Percentiles rank a stretch among this genome's conserved stretches.
phyloP scores from a whole-genome alignment of 2,329 filamentous ascomycete genomes.

The Ceratocystis alfenasii region DNA sequence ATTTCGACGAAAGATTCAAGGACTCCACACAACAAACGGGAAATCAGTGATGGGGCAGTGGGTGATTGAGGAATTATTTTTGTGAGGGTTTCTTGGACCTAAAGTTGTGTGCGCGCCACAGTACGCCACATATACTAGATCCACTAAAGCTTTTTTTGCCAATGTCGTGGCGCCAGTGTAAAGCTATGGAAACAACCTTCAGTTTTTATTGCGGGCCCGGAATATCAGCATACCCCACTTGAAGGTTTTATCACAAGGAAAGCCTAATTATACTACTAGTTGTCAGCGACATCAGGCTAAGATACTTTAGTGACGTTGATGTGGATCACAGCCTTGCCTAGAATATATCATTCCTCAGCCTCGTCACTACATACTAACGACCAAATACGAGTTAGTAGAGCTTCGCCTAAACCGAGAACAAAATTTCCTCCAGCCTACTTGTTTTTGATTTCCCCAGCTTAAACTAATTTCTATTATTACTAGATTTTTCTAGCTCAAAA shows the following conservation, averaged over 20 bases:
- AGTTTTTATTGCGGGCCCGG: too few species aligned
- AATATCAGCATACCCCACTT: too few species aligned
- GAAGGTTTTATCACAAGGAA: too few species aligned
- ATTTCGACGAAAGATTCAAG: constrained; percentile 21
- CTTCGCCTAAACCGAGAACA: not conserved
- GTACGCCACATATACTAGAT: constrained; percentile 2
- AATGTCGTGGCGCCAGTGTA: constrained; percentile 13
- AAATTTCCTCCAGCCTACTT: not conserved
- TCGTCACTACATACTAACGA: not conserved
- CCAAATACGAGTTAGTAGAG: not conserved
- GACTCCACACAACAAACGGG: constrained; percentile 21
- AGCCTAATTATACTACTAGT: not conserved
- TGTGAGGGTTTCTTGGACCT: constrained; percentile 22
- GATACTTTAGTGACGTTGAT: not conserved
- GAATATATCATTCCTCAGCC: constrained; percentile 9
- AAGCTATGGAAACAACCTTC: too few species aligned
- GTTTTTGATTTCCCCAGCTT: not conserved
- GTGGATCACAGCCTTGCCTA: constrained; percentile 9
- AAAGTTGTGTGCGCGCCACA: constrained; percentile 22
- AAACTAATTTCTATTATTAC: not conserved
- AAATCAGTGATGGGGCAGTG: constrained; percentile 19
- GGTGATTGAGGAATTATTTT: constrained; percentile 20
- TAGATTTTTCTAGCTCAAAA: not conserved
- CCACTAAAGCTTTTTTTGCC: constrained; percentile 1
- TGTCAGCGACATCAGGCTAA: not conserved